These are phyloP conservation scores for Collybia sordida DNA, from an alignment of 768 basidiomycete genomes.

Conservation along the genomic window DNA sequence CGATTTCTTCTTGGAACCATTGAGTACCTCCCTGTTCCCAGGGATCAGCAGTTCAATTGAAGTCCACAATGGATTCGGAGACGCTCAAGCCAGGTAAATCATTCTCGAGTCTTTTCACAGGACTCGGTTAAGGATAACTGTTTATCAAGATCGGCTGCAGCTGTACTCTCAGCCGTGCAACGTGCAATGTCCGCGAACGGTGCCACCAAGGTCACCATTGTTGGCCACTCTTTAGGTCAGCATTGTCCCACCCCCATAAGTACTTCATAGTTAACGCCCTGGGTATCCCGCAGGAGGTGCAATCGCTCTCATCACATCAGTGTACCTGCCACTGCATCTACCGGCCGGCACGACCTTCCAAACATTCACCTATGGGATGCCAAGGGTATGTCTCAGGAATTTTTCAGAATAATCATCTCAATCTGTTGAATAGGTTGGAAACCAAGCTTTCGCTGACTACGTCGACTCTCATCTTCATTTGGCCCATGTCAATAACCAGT, in stretches of 20 bases:
- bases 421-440: conserved; percentile 36
- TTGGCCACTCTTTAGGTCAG: conserved; percentile 40
- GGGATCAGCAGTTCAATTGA: conserved; percentile 15
- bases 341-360: conserved; percentile 15
- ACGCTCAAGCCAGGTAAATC: conserved; percentile 6
- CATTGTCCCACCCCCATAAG: neutral
- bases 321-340: conserved; percentile 37
- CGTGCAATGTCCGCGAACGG: conserved; percentile 32
- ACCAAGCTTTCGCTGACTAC: conserved; percentile 54
- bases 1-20: conserved; percentile 11
- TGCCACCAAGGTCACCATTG: conserved; percentile 38
- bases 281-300: conserved; percentile 27
- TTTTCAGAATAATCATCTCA: too few relatives aligned
- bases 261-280: neutral
- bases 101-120: too few relatives aligned
- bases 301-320: conserved; percentile 34
- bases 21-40: conserved; percentile 19
- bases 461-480: conserved; percentile 40
- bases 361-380: conserved; percentile 17
- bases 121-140: too few relatives aligned
- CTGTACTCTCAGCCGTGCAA: conserved; percentile 44
- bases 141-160: conserved; percentile 32
- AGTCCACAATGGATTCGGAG: conserved; percentile 19
- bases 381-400: conserved; percentile 12
- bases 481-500: conserved; percentile 50